Evolutionary conservation across 108 stramenopile species (phyloP).

Genomic region (Pseudonitzschia multistriata): DNA sequence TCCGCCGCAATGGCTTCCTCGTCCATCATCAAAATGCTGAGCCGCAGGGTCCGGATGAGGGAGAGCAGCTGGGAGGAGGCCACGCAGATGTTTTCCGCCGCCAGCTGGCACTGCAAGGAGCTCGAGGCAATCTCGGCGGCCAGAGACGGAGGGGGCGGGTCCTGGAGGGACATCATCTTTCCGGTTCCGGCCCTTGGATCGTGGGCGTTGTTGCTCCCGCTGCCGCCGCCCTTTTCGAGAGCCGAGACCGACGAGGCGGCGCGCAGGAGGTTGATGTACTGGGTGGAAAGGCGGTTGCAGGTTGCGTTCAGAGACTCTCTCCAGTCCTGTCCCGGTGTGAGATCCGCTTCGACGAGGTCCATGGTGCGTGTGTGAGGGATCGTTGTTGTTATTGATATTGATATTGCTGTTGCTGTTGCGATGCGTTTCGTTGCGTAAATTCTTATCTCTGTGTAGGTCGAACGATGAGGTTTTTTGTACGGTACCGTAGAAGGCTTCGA

Average conservation of each 20-base stretch:
- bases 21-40: slow-evolving; percentile 77
- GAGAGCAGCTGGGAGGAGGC: slow-evolving; percentile 67
- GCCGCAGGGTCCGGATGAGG: slow-evolving; percentile 77
- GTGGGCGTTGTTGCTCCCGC: neutral
- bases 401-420: neutral
- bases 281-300: slow-evolving; percentile 80
- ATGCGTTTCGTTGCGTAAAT: too few relatives aligned
- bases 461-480: too few relatives aligned
- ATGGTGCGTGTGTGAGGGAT: slow-evolving; percentile 30
- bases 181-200: slow-evolving; percentile 67
- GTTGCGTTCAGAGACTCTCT: slow-evolving; percentile 71
- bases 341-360: slow-evolving; percentile 71
- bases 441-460: too few relatives aligned
- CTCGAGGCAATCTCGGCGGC: slow-evolving; percentile 60
- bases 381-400: neutral
- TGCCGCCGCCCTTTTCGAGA: slow-evolving; percentile 28
- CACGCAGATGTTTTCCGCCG: slow-evolving; percentile 79
- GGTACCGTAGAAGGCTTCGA: too few relatives aligned
- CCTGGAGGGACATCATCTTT: slow-evolving; percentile 59
- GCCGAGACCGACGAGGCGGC: slow-evolving; percentile 62
- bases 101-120: slow-evolving; percentile 64
- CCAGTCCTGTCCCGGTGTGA: slow-evolving; percentile 79
- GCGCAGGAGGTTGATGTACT: slow-evolving; percentile 74
- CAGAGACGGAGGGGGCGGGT: slow-evolving; percentile 77
- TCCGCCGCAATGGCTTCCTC: slow-evolving; percentile 73